Base-by-base conservation (phyloP, 2,329 filamentous ascomycete genomes). In the Venturia asperata region DNA sequence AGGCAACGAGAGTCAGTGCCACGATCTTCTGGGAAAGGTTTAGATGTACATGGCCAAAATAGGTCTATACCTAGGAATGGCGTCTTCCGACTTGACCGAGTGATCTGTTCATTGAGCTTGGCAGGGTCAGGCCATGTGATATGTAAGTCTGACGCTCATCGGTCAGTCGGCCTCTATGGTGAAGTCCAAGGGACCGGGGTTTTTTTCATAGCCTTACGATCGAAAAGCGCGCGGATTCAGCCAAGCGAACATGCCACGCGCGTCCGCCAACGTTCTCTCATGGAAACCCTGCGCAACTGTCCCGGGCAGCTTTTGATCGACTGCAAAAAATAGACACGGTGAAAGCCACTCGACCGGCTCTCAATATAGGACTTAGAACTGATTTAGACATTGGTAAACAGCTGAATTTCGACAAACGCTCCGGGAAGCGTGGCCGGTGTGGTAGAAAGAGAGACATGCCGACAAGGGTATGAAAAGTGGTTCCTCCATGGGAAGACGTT, bases 191-290 rank as follows among this genome's bases (percentile, higher is more conserved):
- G 27, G 17, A 37, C 15, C 30, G 19, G 27, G 52, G 30, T 7
- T 15, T 52, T 6, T 6, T 21, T n/a, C 30, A n/a, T 27, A 58
- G 52, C 52, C 52, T 37, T 58, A 37, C 19, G 27, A 21, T 21
- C 15, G 17, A 58, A 58, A 37, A 17, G 52, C 52, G 52, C 27
- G 52, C 52, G 52, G 52, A 58, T 3, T 34, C 27, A 34, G 52
- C 52, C 52, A 58, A 34, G 52, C 30, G 52, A 58, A 24, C 30
- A 21, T 58, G 52, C 52, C 52, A 58, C 52, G 27, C 52, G 30
- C 30, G 52, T 21, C 37, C 52, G 52, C 15, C 30, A 27, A 49
- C 21, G 21, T n/a, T 24, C n/a, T 3, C 5, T 0, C 45, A 24
- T 21, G 21, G 45, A 10, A 24, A 52, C 9, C 27, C 21, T 27